These are phyloP conservation scores for Daedaleopsis nitida DNA, from an alignment of 768 basidiomycete species.

Conservation along the genomic window DNA sequence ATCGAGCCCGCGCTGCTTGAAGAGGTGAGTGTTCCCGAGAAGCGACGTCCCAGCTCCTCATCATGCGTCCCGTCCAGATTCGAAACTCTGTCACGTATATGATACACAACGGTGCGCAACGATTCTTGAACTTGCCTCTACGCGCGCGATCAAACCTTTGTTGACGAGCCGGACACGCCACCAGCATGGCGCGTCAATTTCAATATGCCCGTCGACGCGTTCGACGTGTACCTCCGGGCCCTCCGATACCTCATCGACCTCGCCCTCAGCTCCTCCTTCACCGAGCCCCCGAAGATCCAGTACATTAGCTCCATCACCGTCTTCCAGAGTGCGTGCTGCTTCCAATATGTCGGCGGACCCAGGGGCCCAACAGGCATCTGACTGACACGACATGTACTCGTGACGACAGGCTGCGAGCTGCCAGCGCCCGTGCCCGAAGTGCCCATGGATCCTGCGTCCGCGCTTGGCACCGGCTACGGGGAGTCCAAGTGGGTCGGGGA, in stretches of 20 bases:
- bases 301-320: neutral
- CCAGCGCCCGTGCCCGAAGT: neutral
- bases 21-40: conserved; percentile 10
- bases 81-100: conserved; percentile 16
- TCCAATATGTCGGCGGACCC: neutral
- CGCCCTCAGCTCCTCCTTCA: neutral
- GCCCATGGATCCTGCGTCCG: conserved; percentile 25
- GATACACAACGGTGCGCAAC: conserved; percentile 22
- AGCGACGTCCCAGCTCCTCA: neutral
- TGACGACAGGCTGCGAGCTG: neutral
- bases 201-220: neutral
- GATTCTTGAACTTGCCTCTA: neutral
- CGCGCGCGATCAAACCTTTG: neutral
- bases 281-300: neutral
- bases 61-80: neutral
- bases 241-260: neutral
- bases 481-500: conserved; percentile 48
- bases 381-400: neutral
- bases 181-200: conserved; percentile 26
- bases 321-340: neutral
- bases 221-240: neutral
- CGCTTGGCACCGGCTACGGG: conserved; percentile 46
- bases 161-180: neutral
- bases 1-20: conserved; percentile 30
- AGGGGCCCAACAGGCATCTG: neutral